phyloP scores from a whole-genome alignment of 192 early-diverging fungal species.

The Backusella luteola region DNA sequence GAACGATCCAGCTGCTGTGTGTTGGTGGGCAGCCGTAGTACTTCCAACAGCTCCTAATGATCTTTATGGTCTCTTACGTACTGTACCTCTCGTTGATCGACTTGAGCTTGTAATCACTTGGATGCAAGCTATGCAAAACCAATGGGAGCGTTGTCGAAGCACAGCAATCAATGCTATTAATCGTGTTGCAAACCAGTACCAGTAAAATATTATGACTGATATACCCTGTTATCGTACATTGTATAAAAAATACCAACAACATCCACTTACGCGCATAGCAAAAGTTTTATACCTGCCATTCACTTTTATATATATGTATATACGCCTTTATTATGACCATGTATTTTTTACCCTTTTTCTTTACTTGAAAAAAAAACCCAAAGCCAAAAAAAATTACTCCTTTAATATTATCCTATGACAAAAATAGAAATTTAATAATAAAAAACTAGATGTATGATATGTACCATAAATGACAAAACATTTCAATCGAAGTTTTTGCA shows the following conservation, averaged over 20 bases:
- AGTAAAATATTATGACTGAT: neutral
- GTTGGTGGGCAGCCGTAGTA: slow-evolving; percentile 20
- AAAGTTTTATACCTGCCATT: neutral
- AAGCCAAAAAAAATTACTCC: neutral
- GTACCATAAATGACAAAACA: slow-evolving; percentile 4
- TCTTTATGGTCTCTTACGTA: slow-evolving; percentile 4
- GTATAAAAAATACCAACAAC: neutral
- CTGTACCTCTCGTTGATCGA: slow-evolving; percentile 7
- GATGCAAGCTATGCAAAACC: slow-evolving; percentile 12
- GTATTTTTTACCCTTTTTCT: neutral
- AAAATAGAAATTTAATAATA: slow-evolving; percentile 7
- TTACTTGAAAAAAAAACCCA: neutral
- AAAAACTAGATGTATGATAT: neutral
- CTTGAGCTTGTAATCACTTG: slow-evolving; percentile 14
- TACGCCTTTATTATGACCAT: slow-evolving; percentile 8
- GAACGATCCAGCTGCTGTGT: slow-evolving; percentile 5
- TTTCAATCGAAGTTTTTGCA: neutral
- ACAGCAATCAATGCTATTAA: slow-evolving; percentile 15
- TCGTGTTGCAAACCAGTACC: slow-evolving; percentile 7
- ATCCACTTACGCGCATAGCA: neutral
- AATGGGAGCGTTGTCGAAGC: slow-evolving; percentile 16
- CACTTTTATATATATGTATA: neutral
- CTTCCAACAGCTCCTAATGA: slow-evolving; percentile 8
- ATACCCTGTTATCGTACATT: neutral
- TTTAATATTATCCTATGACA: neutral